Conservation (phyloP, 2,329 filamentous ascomycete genomes). For the Cercospora berteroae region DNA sequence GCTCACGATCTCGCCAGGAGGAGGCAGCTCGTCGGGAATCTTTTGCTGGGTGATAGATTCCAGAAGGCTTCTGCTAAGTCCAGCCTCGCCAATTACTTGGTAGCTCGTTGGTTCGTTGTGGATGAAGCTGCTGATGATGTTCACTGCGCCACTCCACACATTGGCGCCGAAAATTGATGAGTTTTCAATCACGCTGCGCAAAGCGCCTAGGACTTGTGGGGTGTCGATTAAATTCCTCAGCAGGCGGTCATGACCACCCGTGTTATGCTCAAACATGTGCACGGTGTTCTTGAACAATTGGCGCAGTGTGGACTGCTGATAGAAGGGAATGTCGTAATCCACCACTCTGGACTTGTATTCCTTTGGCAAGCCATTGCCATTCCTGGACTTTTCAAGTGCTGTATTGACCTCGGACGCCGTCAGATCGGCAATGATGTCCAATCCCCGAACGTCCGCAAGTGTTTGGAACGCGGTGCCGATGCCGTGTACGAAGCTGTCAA, state of each 20-base stretch:
- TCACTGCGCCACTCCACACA: constrained; percentile 93
- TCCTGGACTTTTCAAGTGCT: constrained; percentile 64
- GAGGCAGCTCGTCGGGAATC: constrained; percentile 29
- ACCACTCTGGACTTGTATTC: constrained; percentile 76
- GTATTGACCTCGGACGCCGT: constrained; percentile 74
- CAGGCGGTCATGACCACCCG: constrained; percentile 83
- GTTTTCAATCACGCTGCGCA: constrained; percentile 79
- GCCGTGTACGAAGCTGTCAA: constrained; percentile 79
- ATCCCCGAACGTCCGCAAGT: constrained; percentile 76
- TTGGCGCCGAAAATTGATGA: constrained; percentile 80
- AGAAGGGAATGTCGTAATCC: constrained; percentile 91
- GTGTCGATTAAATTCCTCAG: constrained; percentile 94
- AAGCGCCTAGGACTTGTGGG: constrained; percentile 72
- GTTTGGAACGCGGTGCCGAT: constrained; percentile 81
- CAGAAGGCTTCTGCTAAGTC: constrained; percentile 80
- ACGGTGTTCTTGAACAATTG: constrained; percentile 95
- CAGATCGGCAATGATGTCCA: constrained; percentile 87
- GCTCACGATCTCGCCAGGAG: constrained; percentile 24
- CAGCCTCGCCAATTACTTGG: constrained; percentile 89
- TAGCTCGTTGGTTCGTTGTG: constrained; percentile 99
- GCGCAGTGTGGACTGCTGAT: constrained; percentile 88
- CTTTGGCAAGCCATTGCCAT: constrained; percentile 68
- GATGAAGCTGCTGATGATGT: constrained; percentile 91
- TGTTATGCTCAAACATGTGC: constrained; percentile 82
- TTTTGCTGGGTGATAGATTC: constrained; percentile 64